phyloP scores from a whole-genome alignment of 2,329 filamentous ascomycete genomes.

The Arthrobotrys megalospora region DNA sequence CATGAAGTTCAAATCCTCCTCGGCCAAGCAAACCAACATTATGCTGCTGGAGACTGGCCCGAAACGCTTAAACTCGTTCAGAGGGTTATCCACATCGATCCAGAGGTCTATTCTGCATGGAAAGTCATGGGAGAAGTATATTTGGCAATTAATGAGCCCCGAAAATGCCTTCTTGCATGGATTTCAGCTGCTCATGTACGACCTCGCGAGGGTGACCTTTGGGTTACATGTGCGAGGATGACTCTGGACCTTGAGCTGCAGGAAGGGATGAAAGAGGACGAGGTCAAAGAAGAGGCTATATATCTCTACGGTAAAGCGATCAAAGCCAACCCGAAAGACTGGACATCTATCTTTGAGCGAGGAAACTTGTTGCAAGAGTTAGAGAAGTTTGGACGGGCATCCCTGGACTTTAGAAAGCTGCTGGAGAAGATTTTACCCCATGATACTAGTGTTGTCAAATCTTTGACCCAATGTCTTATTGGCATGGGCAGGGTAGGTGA shows the following conservation, averaged over 20 bases:
- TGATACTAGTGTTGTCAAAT: constrained; percentile 68
- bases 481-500: constrained; percentile 65
- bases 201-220: constrained; percentile 74
- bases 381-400: constrained; percentile 69
- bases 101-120: constrained; percentile 78
- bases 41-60: constrained; percentile 75
- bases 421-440: constrained; percentile 71
- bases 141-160: constrained; percentile 73
- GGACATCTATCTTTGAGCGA: constrained; percentile 75
- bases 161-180: constrained; percentile 74
- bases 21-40: constrained; percentile 78
- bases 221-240: constrained; percentile 75
- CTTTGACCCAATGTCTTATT: constrained; percentile 66
- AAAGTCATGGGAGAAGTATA: constrained; percentile 75
- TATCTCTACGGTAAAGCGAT: constrained; percentile 76
- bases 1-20: constrained; percentile 78
- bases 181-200: constrained; percentile 76
- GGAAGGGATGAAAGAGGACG: constrained; percentile 69
- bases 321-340: constrained; percentile 73
- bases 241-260: constrained; percentile 69
- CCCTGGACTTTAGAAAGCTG: constrained; percentile 74
- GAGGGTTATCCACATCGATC: constrained; percentile 78
- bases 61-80: constrained; percentile 74
- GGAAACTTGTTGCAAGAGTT: constrained; percentile 74
- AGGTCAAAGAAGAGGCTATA: constrained; percentile 72